These are phyloP conservation scores for Exophiala viscosa DNA, from an alignment of 2,329 filamentous ascomycete genomes.

Conservation along the genomic window DNA sequence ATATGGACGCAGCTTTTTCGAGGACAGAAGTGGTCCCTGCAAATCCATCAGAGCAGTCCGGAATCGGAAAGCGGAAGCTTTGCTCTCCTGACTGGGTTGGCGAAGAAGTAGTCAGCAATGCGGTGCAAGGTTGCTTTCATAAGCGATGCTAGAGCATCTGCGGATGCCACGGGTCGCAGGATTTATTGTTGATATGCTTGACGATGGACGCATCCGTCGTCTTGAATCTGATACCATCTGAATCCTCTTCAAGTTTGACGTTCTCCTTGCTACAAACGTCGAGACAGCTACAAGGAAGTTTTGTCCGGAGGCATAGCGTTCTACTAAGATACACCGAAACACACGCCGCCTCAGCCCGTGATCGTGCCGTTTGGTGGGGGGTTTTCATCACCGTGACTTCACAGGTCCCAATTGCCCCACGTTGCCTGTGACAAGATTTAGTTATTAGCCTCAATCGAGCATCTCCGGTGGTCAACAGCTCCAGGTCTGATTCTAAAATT, in stretches of 20 bases:
- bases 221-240: too few species aligned
- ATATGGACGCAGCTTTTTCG: background rate
- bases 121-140: slow-evolving; percentile 15
- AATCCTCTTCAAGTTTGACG: too few species aligned
- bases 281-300: too few species aligned
- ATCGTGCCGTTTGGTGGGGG: background rate
- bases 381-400: background rate
- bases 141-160: slow-evolving; percentile 8
- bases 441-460: slow-evolving; percentile 22
- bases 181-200: background rate
- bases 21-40: background rate
- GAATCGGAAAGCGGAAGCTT: slow-evolving; percentile 20
- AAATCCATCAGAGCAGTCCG: background rate
- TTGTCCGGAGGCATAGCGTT: too few species aligned
- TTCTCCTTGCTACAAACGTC: too few species aligned
- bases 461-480: slow-evolving; percentile 14
- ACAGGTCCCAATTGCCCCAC: slow-evolving; percentile 5
- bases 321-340: slow-evolving; percentile 4
- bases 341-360: background rate
- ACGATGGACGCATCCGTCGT: background rate
- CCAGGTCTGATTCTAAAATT: slow-evolving; percentile 8
- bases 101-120: slow-evolving; percentile 20
- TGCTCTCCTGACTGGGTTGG: slow-evolving; percentile 18
- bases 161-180: slow-evolving; percentile 1
- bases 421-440: background rate